These are phyloP conservation scores for Solanum hybrid DNA, from an alignment of 305 asterid genomes.

Conservation along the genomic window DNA sequence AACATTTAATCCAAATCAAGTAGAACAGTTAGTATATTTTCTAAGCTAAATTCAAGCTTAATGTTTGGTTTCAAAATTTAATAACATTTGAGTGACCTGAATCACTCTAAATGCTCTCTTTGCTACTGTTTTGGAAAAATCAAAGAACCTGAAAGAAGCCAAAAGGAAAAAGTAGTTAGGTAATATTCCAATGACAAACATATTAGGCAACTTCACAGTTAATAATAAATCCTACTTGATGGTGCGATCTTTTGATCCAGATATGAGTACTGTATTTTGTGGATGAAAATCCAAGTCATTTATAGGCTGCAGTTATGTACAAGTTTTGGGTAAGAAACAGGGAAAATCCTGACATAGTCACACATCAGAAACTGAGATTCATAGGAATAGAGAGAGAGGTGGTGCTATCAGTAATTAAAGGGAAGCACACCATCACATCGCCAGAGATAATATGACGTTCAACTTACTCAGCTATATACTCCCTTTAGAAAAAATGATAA, in stretches of 20 bases:
- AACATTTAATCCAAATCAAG: slow-evolving; percentile 9
- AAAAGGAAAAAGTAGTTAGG: slow-evolving; percentile 1
- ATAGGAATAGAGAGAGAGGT: not conserved
- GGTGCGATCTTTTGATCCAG: slow-evolving; percentile 90
- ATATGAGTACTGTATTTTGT: slow-evolving; percentile 61
- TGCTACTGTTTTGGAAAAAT: slow-evolving; percentile 65
- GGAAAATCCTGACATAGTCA: not conserved
- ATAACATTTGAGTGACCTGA: slow-evolving; percentile 41
- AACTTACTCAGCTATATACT: not conserved
- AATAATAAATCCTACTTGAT: slow-evolving; percentile 46
- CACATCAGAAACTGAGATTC: not conserved
- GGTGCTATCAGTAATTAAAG: not conserved
- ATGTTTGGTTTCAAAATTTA: slow-evolving; percentile 2
- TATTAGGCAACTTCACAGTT: not conserved
- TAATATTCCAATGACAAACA: not conserved
- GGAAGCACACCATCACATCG: not conserved
- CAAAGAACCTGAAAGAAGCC: slow-evolving; percentile 62
- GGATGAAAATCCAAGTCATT: slow-evolving; percentile 95
- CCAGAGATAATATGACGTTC: not conserved
- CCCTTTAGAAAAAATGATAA: not conserved
- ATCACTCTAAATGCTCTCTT: slow-evolving; percentile 76
- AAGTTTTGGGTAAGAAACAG: slow-evolving; percentile 20
- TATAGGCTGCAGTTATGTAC: slow-evolving; percentile 55
- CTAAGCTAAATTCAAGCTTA: not conserved
- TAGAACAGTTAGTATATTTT: not conserved